Conservation (phyloP, 306 rosid genomes). For the Alnus glutinosa region DNA sequence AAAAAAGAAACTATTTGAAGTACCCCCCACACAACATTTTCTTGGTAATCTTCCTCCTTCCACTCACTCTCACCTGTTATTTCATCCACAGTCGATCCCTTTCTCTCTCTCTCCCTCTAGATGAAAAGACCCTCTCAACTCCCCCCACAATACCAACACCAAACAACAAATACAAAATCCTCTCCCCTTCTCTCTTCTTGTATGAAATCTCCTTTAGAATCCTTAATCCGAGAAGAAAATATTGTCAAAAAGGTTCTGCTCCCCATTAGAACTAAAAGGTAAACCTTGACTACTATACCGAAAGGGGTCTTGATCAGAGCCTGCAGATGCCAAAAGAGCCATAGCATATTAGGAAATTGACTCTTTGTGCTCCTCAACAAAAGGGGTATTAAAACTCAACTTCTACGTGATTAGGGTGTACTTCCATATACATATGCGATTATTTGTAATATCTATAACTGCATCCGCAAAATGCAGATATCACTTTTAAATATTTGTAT, state of each 20-base stretch:
- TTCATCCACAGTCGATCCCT: conserved; percentile 29
- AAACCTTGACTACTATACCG: neutral
- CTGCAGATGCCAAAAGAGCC: conserved; percentile 4
- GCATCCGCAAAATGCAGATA: too few relatives aligned
- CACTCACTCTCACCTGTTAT: conserved; percentile 19
- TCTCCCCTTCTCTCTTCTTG: neutral
- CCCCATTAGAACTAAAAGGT: neutral
- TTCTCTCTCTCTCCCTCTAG: conserved; percentile 1
- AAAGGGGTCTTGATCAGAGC: neutral
- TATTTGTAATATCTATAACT: too few relatives aligned
- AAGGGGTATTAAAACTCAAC: neutral
- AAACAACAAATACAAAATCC: neutral
- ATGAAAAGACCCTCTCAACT: conserved; percentile 47
- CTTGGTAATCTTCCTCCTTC: conserved; percentile 17
- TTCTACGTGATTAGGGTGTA: too few relatives aligned
- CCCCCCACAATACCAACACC: conserved; percentile 39
- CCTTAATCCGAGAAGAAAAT: neutral
- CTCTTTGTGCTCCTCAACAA: neutral
- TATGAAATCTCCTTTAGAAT: neutral
- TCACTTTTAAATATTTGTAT: too few relatives aligned
- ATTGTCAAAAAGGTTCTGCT: neutral
- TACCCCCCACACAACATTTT: conserved; percentile 21
- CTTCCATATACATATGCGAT: too few relatives aligned
- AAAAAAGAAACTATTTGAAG: conserved; percentile 13
- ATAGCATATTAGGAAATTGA: neutral